phyloP scores from a whole-genome alignment of 139 green algal species.

The Yamagishiella unicocca region DNA sequence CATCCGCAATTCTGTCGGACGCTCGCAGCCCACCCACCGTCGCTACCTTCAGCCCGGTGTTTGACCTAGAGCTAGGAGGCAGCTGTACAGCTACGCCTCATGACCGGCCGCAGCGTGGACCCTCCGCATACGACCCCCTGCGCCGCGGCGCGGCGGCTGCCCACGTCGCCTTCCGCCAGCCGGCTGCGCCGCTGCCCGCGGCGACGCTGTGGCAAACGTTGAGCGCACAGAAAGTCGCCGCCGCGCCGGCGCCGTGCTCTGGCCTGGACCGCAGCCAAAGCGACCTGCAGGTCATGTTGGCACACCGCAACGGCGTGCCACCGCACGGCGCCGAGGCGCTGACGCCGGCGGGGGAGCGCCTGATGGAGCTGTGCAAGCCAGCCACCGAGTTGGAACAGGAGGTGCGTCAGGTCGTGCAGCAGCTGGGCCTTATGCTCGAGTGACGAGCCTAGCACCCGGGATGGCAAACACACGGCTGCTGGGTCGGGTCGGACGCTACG shows the following conservation, averaged over 20 bases:
- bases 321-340: not conserved
- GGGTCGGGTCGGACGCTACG: not conserved
- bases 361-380: constrained; percentile 2
- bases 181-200: no score
- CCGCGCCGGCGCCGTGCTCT: not conserved
- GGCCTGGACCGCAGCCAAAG: constrained; percentile 16
- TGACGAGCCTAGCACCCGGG: no score
- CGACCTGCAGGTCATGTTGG: constrained; percentile 42
- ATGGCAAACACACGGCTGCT: not conserved
- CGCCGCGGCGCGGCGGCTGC: not conserved
- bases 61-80: constrained; percentile 53
- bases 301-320: constrained; percentile 8
- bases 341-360: not conserved
- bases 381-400: constrained; percentile 19
- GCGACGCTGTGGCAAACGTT: not conserved
- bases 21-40: not conserved
- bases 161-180: not conserved
- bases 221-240: not conserved
- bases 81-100: constrained; percentile 1
- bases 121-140: not conserved
- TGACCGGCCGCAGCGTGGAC: not conserved
- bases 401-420: constrained; percentile 5
- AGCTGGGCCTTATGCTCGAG: not conserved
- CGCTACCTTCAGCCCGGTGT: constrained; percentile 53
- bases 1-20: not conserved